Percentiles rank a stretch among this genome's conserved stretches.
Evolutionary conservation across 768 basidiomycete genomes (phyloP).

Genomic region (Lactifluus pinguis): DNA sequence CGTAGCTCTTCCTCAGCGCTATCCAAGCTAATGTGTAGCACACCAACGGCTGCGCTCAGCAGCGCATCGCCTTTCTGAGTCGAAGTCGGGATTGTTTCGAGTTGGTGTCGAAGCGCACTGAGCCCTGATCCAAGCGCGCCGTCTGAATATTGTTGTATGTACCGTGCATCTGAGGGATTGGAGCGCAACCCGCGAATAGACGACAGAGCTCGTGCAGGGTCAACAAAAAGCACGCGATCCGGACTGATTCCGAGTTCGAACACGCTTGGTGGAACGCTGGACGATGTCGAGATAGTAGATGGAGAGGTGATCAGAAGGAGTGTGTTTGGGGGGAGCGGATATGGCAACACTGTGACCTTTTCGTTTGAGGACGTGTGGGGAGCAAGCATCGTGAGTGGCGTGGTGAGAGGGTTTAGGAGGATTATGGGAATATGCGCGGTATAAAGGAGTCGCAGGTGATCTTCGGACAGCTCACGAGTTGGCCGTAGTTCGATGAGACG

Average conservation of each 20-base stretch:
- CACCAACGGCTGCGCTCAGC: not conserved
- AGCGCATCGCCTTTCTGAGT: slow-evolving; percentile 9
- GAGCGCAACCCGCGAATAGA: slow-evolving; percentile 43
- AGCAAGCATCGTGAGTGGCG: slow-evolving; percentile 30
- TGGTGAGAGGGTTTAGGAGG: slow-evolving; percentile 51
- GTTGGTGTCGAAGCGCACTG: not conserved
- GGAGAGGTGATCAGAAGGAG: slow-evolving; percentile 25
- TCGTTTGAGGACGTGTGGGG: slow-evolving; percentile 21
- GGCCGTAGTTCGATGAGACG: slow-evolving; percentile 23
- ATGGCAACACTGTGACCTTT: slow-evolving; percentile 16
- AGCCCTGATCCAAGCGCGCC: slow-evolving; percentile 47
- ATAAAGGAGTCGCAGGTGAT: slow-evolving; percentile 19
- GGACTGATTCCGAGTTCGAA: slow-evolving; percentile 5
- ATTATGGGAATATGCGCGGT: slow-evolving; percentile 56
- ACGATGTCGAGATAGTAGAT: slow-evolving; percentile 15
- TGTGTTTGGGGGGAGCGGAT: slow-evolving; percentile 23
- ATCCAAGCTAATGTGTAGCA: not conserved
- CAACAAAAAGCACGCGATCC: slow-evolving; percentile 37
- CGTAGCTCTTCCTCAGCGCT: slow-evolving; percentile 2
- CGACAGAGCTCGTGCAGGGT: slow-evolving; percentile 49
- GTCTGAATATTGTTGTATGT: slow-evolving; percentile 58
- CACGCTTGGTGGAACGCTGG: slow-evolving; percentile 24
- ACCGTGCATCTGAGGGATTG: slow-evolving; percentile 36
- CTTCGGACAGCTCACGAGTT: slow-evolving; percentile 3
- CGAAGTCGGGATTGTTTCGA: slow-evolving; percentile 5